A percentile compares a stretch with the other conserved stretches of the same genome.
Evolutionary conservation across 441 rosid species (phyloP).

Genomic region (Euphorbia celastroides): DNA sequence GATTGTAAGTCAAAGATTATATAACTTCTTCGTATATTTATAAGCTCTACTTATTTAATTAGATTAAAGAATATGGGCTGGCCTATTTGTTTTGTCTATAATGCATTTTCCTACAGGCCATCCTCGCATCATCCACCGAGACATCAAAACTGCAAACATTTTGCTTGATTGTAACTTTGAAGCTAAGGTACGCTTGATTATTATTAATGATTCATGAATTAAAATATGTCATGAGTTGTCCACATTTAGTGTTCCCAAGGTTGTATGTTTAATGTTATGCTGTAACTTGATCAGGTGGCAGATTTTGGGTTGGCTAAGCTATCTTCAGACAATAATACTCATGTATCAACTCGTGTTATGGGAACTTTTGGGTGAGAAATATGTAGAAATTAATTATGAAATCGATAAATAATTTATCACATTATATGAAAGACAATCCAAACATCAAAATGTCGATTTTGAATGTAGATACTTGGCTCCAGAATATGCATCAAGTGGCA

Average conservation of each 20-base stretch:
- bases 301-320: slow-evolving; percentile 94
- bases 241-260: no score
- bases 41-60: slow-evolving; percentile 15
- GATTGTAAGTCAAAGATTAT: slow-evolving; percentile 78
- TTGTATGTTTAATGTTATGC: not conserved
- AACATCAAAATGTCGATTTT: not conserved
- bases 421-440: no score
- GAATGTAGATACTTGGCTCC: slow-evolving; percentile 74
- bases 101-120: slow-evolving; percentile 52
- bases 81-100: not conserved
- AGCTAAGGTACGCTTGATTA: slow-evolving; percentile 57
- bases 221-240: no score
- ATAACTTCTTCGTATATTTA: not conserved
- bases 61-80: no score
- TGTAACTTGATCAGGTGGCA: slow-evolving; percentile 49
- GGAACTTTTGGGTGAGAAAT: slow-evolving; percentile 93
- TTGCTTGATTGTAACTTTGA: slow-evolving; percentile 81
- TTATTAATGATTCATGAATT: no score
- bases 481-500: slow-evolving; percentile 90
- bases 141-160: slow-evolving; percentile 84
- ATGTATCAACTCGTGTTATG: slow-evolving; percentile 94
- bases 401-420: no score
- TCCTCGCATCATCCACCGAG: slow-evolving; percentile 98
- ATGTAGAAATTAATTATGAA: no score
- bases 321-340: slow-evolving; percentile 73